Base-by-base conservation (phyloP, 768 basidiomycete species). In the Pleurotus tuber-regium region DNA sequence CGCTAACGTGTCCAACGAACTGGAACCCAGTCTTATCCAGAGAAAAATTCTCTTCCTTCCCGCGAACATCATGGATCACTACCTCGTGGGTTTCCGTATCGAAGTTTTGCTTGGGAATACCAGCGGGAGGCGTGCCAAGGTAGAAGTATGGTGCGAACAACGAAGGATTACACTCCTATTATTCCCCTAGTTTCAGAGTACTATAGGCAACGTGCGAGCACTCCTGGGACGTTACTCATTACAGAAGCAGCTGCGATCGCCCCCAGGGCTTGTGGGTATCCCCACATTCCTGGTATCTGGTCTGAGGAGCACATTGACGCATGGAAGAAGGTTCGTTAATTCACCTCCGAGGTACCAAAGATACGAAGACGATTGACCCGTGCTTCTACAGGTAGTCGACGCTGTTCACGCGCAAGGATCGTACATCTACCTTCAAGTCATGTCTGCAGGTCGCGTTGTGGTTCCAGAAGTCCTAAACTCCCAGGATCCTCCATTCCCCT, bases 201-300 rank as follows among this genome's bases (percentile, higher is more conserved):
- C 60, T 82, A 81, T 56, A 50, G 63, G 1, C 81, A 82, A 56
- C 73, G 81, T 0, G 70, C 66, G 4, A 66, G 68, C 29, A 56
- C 63, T 0, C 72, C 76, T 0, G 83, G 83, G 0, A 83, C 78
- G 0, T 63, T 86, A 7, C 64, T 82, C 40, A 73, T 88, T 51
- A 64, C 80, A 2, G 84, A 87, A 63, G 83, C 71, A 0, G 80
- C 82, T 1, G 66, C 75, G 48, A 77, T 87, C 42, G 72, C 77
- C 0, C 61, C 65, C 1, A 57, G 72, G 10, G 80, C 82, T 0
- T 80, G 77, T 2, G 83, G 82, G 1, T 70, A 64, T 33, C 44
- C 51, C 2, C 64, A 79, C 50, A 73, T 77, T 0, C 87, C 86
- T 1, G 87, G 87, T 87, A 38, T 38, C n/a, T 38, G 35, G 35